Conservation (phyloP, 2,329 filamentous ascomycete genomes). For the Botrytis cinerea region DNA sequence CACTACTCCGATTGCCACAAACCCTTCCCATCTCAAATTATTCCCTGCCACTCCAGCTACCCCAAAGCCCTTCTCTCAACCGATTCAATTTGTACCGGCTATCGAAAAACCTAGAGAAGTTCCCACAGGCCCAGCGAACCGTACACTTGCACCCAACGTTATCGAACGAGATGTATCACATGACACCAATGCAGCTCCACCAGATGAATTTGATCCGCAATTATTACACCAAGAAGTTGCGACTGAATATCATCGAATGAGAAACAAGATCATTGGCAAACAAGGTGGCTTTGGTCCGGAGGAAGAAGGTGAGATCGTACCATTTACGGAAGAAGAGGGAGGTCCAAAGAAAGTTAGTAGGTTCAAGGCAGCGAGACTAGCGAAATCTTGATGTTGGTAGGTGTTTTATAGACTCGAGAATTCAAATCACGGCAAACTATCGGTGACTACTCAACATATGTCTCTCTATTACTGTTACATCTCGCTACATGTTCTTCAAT, state of each 20-base stretch:
- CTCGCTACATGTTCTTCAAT: neutral
- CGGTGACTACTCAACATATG: neutral
- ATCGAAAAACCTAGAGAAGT: constrained; percentile 31
- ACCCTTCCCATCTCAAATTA: constrained; percentile 28
- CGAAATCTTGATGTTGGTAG: constrained; percentile 40
- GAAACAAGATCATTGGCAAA: constrained; percentile 79
- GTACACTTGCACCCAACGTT: constrained; percentile 60
- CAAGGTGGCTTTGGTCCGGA: constrained; percentile 80
- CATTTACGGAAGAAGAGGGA: constrained; percentile 66
- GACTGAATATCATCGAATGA: constrained; percentile 77
- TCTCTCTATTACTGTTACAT: neutral
- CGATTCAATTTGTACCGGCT: constrained; percentile 35
- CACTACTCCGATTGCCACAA: constrained; percentile 14
- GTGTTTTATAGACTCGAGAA: constrained; percentile 18
- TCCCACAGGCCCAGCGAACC: constrained; percentile 45
- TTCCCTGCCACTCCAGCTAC: constrained; percentile 33
- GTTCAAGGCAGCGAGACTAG: constrained; percentile 71
- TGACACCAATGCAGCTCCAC: constrained; percentile 45
- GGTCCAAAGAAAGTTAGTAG: constrained; percentile 66
- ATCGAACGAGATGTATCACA: constrained; percentile 53
- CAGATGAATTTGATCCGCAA: constrained; percentile 71
- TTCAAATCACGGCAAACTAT: constrained; percentile 4
- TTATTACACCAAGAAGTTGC: constrained; percentile 76
- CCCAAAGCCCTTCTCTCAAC: constrained; percentile 35
- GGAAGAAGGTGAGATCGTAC: constrained; percentile 62